phyloP scores from a whole-genome alignment of 78 protist species.

The Dictyostelium brefeldianum region DNA sequence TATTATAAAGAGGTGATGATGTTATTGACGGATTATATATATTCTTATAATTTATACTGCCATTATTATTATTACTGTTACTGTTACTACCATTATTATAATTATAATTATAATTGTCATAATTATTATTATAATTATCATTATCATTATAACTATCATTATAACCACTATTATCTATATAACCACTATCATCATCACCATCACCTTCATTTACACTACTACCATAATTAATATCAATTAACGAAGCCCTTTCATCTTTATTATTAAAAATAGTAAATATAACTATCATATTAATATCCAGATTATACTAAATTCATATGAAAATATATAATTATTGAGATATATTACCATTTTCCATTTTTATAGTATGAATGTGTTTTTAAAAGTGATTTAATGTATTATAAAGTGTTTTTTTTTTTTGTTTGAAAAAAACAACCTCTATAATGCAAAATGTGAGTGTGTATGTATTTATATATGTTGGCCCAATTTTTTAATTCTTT shows the following conservation, averaged over 20 bases:
- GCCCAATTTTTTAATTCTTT: no score
- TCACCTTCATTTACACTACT: constrained; percentile 5
- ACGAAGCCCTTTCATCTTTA: background rate
- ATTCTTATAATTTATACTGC: background rate
- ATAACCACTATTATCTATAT: background rate
- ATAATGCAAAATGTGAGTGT: no score
- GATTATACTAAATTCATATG: no score
- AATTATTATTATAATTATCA: background rate
- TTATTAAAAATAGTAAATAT: background rate
- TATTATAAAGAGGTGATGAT: background rate
- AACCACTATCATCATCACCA: background rate
- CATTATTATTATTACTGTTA: background rate
- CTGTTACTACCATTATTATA: background rate
- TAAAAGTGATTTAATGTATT: no score
- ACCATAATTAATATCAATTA: background rate
- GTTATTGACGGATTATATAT: background rate
- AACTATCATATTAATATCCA: no score
- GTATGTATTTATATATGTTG: no score
- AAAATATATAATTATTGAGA: no score
- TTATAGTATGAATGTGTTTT: no score
- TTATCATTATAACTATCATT: background rate
- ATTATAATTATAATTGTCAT: background rate
- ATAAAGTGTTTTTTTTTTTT: no score
- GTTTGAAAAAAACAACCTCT: no score
- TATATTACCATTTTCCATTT: no score